phyloP scores from a whole-genome alignment of 768 basidiomycete genomes.

The Collybiopsis confluens region DNA sequence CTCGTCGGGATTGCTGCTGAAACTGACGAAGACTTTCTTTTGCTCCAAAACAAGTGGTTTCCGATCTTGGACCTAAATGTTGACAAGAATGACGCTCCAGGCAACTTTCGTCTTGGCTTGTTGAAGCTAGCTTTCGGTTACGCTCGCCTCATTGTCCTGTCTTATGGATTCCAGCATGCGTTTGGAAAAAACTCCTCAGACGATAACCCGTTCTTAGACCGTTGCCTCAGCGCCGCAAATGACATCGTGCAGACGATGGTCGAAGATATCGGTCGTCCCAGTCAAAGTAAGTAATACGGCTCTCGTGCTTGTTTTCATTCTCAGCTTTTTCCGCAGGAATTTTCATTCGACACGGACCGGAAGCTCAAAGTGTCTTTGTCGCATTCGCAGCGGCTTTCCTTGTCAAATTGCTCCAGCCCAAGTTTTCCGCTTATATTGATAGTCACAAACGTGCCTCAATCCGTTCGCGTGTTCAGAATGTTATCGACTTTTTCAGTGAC shows the following conservation, averaged over 20 bases:
- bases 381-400: constrained; percentile 82
- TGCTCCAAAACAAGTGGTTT: constrained; percentile 54
- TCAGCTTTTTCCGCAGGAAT: constrained; percentile 29
- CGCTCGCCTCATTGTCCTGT: constrained; percentile 61
- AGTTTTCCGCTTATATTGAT: constrained; percentile 59
- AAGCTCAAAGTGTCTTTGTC: constrained; percentile 74
- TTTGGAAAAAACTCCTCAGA: constrained; percentile 58
- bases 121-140: constrained; percentile 65
- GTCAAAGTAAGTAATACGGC: constrained; percentile 40
- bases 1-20: constrained; percentile 60
- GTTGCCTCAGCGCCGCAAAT: constrained; percentile 63
- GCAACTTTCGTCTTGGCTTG: constrained; percentile 57
- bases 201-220: constrained; percentile 61
- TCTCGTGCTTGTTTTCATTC: not conserved
- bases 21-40: constrained; percentile 66
- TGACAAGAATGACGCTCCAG: constrained; percentile 51
- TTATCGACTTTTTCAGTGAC: constrained; percentile 63
- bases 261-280: constrained; percentile 50
- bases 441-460: constrained; percentile 59
- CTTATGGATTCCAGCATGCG: constrained; percentile 75
- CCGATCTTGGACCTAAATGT: constrained; percentile 38
- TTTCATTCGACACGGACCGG: constrained; percentile 70
- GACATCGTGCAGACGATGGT: constrained; percentile 63
- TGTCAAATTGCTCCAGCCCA: constrained; percentile 82
- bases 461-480: constrained; percentile 55